Percentiles rank a stretch among this genome's conserved stretches.
Evolutionary conservation across 1,139 yeast genomes (phyloP).

Genomic region (Hyphopichia wangnamkhiaoensis): DNA sequence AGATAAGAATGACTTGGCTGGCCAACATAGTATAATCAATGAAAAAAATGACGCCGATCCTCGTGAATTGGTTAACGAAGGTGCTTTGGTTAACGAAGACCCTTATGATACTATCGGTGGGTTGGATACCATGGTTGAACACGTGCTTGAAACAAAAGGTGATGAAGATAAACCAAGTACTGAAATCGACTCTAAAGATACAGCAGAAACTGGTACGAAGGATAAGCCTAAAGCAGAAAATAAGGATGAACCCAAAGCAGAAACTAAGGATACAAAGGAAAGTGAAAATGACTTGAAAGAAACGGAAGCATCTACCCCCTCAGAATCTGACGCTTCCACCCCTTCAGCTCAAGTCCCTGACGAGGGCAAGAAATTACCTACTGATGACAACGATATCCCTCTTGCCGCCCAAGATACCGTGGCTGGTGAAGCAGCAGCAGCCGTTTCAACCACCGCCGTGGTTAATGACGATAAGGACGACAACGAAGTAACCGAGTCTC

Average conservation of each 20-base stretch:
- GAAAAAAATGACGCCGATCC: conserved; percentile 48
- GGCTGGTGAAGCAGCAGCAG: conserved; percentile 4
- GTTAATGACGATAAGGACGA: background rate
- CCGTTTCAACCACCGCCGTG: conserved; percentile 1
- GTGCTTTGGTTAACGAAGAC: conserved; percentile 49
- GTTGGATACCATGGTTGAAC: conserved; percentile 44
- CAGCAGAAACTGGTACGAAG: background rate
- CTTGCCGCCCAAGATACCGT: background rate
- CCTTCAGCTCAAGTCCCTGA: background rate
- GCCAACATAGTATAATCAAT: conserved; percentile 14
- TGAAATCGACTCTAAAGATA: conserved; percentile 3
- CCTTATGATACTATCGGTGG: conserved; percentile 43
- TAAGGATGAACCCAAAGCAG: background rate
- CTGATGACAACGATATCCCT: conserved; percentile 3
- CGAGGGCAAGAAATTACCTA: background rate
- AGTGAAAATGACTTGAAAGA: conserved; percentile 17
- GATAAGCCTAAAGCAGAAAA: conserved; percentile 1
- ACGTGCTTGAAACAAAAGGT: conserved; percentile 23
- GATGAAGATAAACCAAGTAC: conserved; percentile 4
- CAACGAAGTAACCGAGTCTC: conserved; percentile 10
- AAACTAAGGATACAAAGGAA: conserved; percentile 5
- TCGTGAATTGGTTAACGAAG: conserved; percentile 41
- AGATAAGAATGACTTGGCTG: conserved; percentile 30
- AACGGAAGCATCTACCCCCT: conserved; percentile 7
- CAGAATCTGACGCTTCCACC: background rate